These are phyloP conservation scores for Solanum acaule DNA, from an alignment of 257 asterid genomes.

Conservation along the genomic window DNA sequence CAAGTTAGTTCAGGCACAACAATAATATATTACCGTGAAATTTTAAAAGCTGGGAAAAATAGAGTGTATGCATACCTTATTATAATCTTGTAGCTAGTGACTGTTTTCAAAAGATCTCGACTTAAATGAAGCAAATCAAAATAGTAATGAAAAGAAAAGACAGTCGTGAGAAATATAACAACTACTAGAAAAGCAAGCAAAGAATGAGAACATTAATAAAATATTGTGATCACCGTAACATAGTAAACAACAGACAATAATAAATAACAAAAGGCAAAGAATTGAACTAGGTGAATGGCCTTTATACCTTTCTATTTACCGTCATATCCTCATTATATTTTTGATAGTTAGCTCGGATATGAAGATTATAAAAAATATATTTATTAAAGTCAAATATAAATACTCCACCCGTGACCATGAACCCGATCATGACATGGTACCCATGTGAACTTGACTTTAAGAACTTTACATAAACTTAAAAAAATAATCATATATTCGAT, in stretches of 20 bases:
- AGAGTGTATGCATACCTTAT: neutral
- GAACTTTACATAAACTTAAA: neutral
- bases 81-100: neutral
- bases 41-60: too few relatives aligned
- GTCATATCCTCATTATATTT: neutral
- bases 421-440: neutral
- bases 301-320: neutral
- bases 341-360: neutral
- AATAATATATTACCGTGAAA: neutral
- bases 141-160: neutral
- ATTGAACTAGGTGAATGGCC: neutral
- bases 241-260: too few relatives aligned
- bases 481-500: too few relatives aligned
- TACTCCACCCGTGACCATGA: neutral
- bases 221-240: too few relatives aligned
- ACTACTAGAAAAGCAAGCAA: neutral
- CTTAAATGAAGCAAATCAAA: neutral
- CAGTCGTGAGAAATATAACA: neutral
- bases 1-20: neutral
- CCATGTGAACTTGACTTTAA: neutral
- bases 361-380: neutral
- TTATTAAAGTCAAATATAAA: neutral
- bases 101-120: too few relatives aligned
- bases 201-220: too few relatives aligned
- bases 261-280: neutral